Evolutionary conservation across 140 eudicot species (phyloP), one percentile per base, ranked within the genome.

Genomic region (Stevia rebaudiana): DNA sequence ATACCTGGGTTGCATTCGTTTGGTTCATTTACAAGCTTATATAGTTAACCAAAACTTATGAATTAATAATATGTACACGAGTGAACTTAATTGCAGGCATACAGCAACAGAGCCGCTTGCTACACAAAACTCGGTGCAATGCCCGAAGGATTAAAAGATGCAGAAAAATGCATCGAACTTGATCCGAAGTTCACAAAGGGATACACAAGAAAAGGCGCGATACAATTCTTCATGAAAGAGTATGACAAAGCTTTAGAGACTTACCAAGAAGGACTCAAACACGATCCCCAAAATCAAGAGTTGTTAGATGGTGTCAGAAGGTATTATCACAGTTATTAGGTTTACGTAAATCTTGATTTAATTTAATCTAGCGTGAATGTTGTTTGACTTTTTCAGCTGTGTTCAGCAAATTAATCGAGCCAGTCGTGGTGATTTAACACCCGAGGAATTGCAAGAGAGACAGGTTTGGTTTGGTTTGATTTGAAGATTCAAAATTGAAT

Each of bases 201-300:
- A 3, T 92, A 92, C 68, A 92, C 96, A 3, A 77, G 96, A 52
- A 92, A 92, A 70, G 98, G 96, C 52, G 90, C 96, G 9, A 71
- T 89, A 55, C 98, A 92, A 64, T 92, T 92, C 61, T 89, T 92
- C 84, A 85, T 92, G 98, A 92, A 92, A 71, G 98, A 92, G 63
- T 79, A 77, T 9, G 98, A 92, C 49, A 92, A 92, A 74, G 98
- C 98, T 47, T 58, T 92, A 75, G 96, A 85, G 68, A 92, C 98
- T 0, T 92, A 92, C 47, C 94, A 88, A 35, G 94, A 83, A 67
- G 98, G 98, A 0, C 65, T 92, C 67, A 88, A 85, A 76, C 95
- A 78, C 36, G 98, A 92, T 46, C 82, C 96, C 23, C 83, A 77
- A 33, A 92, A 92, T 74, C 87, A 44, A 12, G 96, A 88, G 58